Conservation (phyloP, 1,139 yeast genomes). For the Nadsonia commutata region DNA sequence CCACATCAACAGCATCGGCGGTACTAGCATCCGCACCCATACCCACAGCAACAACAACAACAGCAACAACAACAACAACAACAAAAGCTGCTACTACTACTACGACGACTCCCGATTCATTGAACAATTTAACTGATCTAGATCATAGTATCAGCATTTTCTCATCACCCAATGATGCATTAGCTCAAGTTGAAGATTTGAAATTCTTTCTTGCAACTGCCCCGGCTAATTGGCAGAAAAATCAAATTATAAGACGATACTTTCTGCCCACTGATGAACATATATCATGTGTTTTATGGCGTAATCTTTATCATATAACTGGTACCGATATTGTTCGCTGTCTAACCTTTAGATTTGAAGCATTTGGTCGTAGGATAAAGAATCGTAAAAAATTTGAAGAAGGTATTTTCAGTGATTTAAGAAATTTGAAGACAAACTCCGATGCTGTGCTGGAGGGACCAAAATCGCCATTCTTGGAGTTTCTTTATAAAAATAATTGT, state of each 20-base stretch:
- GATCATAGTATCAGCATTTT: not conserved
- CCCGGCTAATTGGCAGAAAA: slow-evolving; percentile 87
- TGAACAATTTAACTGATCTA: too few relatives aligned
- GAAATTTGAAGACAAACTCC: slow-evolving; percentile 73
- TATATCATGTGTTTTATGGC: slow-evolving; percentile 88
- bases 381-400: slow-evolving; percentile 94
- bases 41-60: too few relatives aligned
- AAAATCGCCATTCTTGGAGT: slow-evolving; percentile 70
- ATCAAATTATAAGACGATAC: slow-evolving; percentile 76
- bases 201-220: slow-evolving; percentile 83
- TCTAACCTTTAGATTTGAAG: slow-evolving; percentile 75
- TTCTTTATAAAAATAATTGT: slow-evolving; percentile 74
- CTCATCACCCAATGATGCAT: not conserved
- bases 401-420: slow-evolving; percentile 81
- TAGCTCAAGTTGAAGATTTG: slow-evolving; percentile 17
- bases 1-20: too few relatives aligned
- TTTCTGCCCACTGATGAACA: slow-evolving; percentile 78
- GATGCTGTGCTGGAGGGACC: slow-evolving; percentile 87
- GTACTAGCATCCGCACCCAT: too few relatives aligned
- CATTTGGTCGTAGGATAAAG: slow-evolving; percentile 71
- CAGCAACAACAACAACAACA: too few relatives aligned
- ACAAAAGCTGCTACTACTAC: too few relatives aligned
- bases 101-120: too few relatives aligned
- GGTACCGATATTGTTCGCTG: slow-evolving; percentile 95
- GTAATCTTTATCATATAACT: slow-evolving; percentile 74